Conservation (phyloP, 2,329 filamentous ascomycete genomes). For the Aspergillus oerlinghausenensis region DNA sequence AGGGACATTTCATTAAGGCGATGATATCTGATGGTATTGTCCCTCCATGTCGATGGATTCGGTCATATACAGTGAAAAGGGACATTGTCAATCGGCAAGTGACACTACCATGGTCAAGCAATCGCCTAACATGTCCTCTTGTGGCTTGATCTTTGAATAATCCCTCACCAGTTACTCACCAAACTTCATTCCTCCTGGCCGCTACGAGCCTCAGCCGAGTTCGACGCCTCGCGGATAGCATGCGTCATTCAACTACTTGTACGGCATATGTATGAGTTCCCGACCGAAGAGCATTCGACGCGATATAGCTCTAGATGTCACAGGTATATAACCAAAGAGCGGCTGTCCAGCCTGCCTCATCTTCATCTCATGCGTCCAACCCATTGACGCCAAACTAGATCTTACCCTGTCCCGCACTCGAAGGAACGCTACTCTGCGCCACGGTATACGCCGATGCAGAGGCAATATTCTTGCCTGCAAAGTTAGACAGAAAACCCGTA, state of each 20-base stretch:
- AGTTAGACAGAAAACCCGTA: slow-evolving; percentile 47
- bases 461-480: slow-evolving; percentile 52
- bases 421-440: slow-evolving; percentile 35
- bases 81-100: no score
- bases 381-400: slow-evolving; percentile 22
- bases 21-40: no score
- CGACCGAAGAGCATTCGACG: not conserved
- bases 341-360: not conserved
- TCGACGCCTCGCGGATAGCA: no score
- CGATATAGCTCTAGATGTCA: not conserved
- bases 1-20: no score
- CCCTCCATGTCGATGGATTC: no score
- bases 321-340: not conserved
- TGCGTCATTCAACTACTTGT: not conserved
- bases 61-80: no score
- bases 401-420: slow-evolving; percentile 46
- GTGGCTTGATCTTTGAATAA: no score
- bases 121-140: no score
- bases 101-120: no score
- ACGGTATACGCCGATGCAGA: slow-evolving; percentile 35
- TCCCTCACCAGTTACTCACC: no score
- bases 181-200: no score
- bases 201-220: no score
- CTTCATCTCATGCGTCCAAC: not conserved
- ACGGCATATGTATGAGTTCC: not conserved